Evolutionary conservation across 495 filamentous ascomycete genomes (phyloP), one percentile per base, ranked within the genome.

Genomic region (Daldinia loculata): DNA sequence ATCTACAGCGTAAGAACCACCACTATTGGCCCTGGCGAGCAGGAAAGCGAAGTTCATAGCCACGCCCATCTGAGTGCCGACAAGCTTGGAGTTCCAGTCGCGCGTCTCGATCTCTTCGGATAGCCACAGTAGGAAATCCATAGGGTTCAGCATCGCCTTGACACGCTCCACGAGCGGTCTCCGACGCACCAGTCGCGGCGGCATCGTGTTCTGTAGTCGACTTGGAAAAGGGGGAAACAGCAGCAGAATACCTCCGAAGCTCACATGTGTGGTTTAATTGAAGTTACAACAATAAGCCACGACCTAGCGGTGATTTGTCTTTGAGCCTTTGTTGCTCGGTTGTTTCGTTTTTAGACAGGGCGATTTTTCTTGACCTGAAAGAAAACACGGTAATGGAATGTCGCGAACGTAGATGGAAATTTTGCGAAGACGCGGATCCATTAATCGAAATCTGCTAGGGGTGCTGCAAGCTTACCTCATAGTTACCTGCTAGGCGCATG

Each of bases 61-160:
- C 24, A 97, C 67, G 0, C 93, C 95, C 27, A 97, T 81, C 36
- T 91, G 87, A 2, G 87, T 85, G 14, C 92, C 91, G 81, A 92
- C 90, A 19, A 86, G 80, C 67, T 93, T 91, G 65, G 94, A 91
- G 72, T 97, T 91, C 92, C 93, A 97, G 58, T 96, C 92, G 70
- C 90, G 86, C 1, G 91, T 90, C 75, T 97, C 93, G 65, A 98
- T 84, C 79, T 95, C 91, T 74, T 97, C 94, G 1, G 92, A 96
- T 2, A 97, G 79, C 89, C 91, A 95, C 22, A 98, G 86, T 38
- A 95, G 82, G 77, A 93, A 91, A 80, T 99, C 95, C 77, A 91
- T 85, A 24, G 93, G 94, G 74, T 98, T 93, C 34, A 99, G 83
- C 77, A 89, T 89, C 52, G 89, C 83, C 74, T 87, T 86, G 71